Evolutionary conservation across 805 yeast genomes (phyloP).

Genomic region (Ogataea dorogensis): DNA sequence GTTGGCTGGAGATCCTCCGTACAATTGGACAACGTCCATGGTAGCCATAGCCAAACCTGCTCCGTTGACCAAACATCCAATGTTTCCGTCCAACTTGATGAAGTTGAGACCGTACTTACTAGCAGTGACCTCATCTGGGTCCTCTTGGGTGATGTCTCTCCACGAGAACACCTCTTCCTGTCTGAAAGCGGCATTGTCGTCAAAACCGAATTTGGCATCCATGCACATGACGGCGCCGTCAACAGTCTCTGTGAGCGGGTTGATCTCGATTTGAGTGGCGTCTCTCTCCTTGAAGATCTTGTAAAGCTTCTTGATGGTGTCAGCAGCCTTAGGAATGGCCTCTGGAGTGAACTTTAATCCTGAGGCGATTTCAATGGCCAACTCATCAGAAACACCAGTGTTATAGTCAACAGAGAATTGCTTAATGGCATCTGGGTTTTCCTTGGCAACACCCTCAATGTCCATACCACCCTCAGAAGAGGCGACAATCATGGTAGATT

Average conservation of each 20-base stretch:
- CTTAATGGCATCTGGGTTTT: slow-evolving; percentile 87
- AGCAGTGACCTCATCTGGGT: slow-evolving; percentile 94
- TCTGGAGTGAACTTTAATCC: slow-evolving; percentile 76
- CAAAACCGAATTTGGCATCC: slow-evolving; percentile 99
- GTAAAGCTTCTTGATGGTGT: slow-evolving; percentile 81
- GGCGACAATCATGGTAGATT: slow-evolving; percentile 90
- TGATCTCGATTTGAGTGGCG: slow-evolving; percentile 97
- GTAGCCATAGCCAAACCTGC: slow-evolving; percentile 99
- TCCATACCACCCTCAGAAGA: slow-evolving; percentile 99
- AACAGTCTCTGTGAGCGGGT: slow-evolving; percentile 92
- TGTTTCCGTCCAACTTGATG: slow-evolving; percentile 97
- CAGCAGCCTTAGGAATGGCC: slow-evolving; percentile 84
- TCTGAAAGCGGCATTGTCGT: slow-evolving; percentile 93
- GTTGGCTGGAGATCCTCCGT: slow-evolving; percentile 99
- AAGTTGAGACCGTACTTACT: slow-evolving; percentile 87
- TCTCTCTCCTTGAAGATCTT: slow-evolving; percentile 87
- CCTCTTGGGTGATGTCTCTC: slow-evolving; percentile 98
- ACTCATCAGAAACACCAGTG: slow-evolving; percentile 73
- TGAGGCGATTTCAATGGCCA: slow-evolving; percentile 74
- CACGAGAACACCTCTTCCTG: slow-evolving; percentile 92
- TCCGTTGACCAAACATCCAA: slow-evolving; percentile 98
- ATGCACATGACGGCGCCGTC: slow-evolving; percentile 91
- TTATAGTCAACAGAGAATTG: slow-evolving; percentile 77
- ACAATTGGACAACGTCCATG: slow-evolving; percentile 96
- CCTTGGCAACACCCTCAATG: slow-evolving; percentile 96